A percentile compares a stretch with the other conserved stretches of the same genome.
Evolutionary conservation across 768 basidiomycete genomes (phyloP).

Genomic region (Mycena olivaceomarginata): DNA sequence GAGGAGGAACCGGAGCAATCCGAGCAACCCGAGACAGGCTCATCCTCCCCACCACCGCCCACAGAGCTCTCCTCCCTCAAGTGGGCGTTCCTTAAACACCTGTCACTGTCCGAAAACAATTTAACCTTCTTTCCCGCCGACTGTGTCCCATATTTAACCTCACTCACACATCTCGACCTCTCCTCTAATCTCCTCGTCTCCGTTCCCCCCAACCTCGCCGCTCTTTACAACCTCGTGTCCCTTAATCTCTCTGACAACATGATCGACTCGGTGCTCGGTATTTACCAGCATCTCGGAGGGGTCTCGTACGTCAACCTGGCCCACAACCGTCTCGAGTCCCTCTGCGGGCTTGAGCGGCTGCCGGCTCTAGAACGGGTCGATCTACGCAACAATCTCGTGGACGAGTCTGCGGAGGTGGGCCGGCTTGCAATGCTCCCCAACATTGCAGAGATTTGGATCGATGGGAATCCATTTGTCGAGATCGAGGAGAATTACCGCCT

Average conservation of each 20-base stretch:
- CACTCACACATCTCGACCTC: slow-evolving; percentile 89
- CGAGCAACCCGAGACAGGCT: slow-evolving; percentile 47
- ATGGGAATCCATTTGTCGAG: slow-evolving; percentile 89
- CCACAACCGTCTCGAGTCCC: slow-evolving; percentile 93
- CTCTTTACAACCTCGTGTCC: slow-evolving; percentile 88
- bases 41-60: slow-evolving; percentile 54
- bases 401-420: slow-evolving; percentile 91
- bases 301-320: slow-evolving; percentile 88
- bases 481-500: slow-evolving; percentile 85
- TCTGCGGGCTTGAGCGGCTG: slow-evolving; percentile 96
- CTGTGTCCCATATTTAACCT: slow-evolving; percentile 78
- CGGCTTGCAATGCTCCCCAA: slow-evolving; percentile 88
- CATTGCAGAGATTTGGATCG: slow-evolving; percentile 87
- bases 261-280: slow-evolving; percentile 95
- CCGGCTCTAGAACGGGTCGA: slow-evolving; percentile 90
- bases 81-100: slow-evolving; percentile 86
- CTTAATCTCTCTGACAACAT: slow-evolving; percentile 98
- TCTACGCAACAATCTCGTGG: slow-evolving; percentile 85
- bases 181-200: slow-evolving; percentile 94
- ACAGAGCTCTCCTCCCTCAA: slow-evolving; percentile 72
- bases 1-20: slow-evolving; percentile 62
- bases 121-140: slow-evolving; percentile 88
- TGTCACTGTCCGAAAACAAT: slow-evolving; percentile 88
- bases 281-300: slow-evolving; percentile 88
- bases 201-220: slow-evolving; percentile 85